phyloP scores from a whole-genome alignment of 1,139 yeast species.

The Taphrina betulina region DNA sequence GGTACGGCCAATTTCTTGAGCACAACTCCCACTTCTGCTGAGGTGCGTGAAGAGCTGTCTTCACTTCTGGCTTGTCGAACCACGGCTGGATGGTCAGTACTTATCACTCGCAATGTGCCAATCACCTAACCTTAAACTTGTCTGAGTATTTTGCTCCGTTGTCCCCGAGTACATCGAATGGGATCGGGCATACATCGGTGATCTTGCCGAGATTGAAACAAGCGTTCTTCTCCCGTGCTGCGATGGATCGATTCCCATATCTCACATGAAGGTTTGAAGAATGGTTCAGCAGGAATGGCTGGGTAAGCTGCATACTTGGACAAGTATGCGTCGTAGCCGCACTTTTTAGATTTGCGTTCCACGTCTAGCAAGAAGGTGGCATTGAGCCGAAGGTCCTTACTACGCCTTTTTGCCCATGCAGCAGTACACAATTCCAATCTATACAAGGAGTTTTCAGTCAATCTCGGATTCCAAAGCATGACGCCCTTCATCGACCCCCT shows the following conservation, averaged over 20 bases:
- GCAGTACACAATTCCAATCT: conserved; percentile 6
- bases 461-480: conserved; percentile 17
- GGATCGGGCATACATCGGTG: conserved; percentile 20
- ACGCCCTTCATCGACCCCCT: conserved; percentile 12
- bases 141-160: too few species aligned
- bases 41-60: too few species aligned
- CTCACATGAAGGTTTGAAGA: too few species aligned
- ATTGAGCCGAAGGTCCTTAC: conserved; percentile 3
- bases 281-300: too few species aligned
- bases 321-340: conserved; percentile 17
- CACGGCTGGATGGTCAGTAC: too few species aligned
- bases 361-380: background rate
- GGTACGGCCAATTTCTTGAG: too few species aligned
- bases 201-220: conserved; percentile 15
- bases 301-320: conserved; percentile 7
- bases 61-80: too few species aligned
- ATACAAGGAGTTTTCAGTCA: conserved; percentile 4
- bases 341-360: background rate
- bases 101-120: too few species aligned
- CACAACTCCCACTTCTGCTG: too few species aligned
- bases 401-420: conserved; percentile 1
- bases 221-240: too few species aligned
- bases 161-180: conserved; percentile 24
- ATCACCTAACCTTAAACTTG: too few species aligned
- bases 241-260: too few species aligned